Base-by-base conservation (phyloP, 495 filamentous ascomycete genomes). In the Pyronema domesticum region DNA sequence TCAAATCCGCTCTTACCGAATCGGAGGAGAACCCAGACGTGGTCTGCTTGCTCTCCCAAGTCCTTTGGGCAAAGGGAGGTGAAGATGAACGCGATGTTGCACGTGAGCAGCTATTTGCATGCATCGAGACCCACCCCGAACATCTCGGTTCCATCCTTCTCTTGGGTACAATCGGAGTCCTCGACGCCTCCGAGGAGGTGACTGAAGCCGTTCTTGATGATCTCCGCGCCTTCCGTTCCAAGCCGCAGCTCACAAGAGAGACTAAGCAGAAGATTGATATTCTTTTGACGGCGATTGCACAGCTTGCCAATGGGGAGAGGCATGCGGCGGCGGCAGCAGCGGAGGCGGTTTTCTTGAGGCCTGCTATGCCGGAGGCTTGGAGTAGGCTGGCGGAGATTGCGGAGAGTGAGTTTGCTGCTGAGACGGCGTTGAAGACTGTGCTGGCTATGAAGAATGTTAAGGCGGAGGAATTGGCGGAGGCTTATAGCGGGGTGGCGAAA, bases 11-110 rank as follows among this genome's bases (percentile, higher is more conserved):
- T 4, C 73, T 98, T 7, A 74, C 80, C 45, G 89, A 95, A 68
- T 84, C 83, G 4, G 66, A 77, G 42, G 76, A 77, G 42, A 78
- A 85, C 52, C 85, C 89, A 2, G 86, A 98, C 66, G 82, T 89
- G 3, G 80, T 89, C 13, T 94, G 88, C 62, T 74, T 95, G 13
- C 74, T 96, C 7, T 82, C 88, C 1, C 84, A 96, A 64, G 80
- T 95, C 3, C 74, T 96, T 6, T 98, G 89, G 88, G 87, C 86
- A 3, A 89, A 83, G 63, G 89, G 85, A 19, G 80, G 79, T 1
- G 78, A 82, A 7, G 78, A 83, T 10, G 83, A 88, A 47, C 74
- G 80, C 40, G 75, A 74, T 42, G 77, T 86, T 53, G 86, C 89
- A 10, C 75, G 85, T 5, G 79, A 93, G 47, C 76, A 91, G 55